Evolutionary conservation across 2,329 filamentous ascomycete genomes (phyloP), one percentile per base, ranked within the genome.

Genomic region (Alternaria solani): DNA sequence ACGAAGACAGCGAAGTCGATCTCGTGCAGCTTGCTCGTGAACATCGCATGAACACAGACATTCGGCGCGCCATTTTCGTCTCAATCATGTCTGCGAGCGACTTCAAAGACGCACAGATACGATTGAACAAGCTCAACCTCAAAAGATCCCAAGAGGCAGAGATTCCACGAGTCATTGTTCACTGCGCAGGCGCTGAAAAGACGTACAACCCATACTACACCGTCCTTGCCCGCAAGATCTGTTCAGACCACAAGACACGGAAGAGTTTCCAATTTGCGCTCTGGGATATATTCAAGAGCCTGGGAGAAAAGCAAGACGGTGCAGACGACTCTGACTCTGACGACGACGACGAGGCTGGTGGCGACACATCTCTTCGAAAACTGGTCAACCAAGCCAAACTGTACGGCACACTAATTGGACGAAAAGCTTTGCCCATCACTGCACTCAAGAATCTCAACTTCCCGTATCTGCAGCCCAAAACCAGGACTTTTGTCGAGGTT

Each of bases 121-220:
- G 93, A 18, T 84, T 97, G 7, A 82, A 89, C 60, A 96, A 96
- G 75, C 86, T 99, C 9, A 89, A 89, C 36, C 84, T 99, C 47
- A 97, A 95, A 80, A 92, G 89, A 68, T 87, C 92, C 18, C 93
- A 97, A 72, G 89, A 95, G 66, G 86, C 89, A 25, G 94, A 98
- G 75, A 91, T 98, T 32, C 90, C 94, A 0, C 88, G 91, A 53
- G 94, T 99, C 18, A 83, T 99, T 28, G 85, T 97, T 8, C 93
- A 95, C 68, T 97, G 94, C 74, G 89, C 90, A 1, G 92, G 92
- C 43, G 90, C 91, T 3, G 95, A 98, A 79, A 84, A 89, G 57
- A 84, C 85, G 0, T 96, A 97, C 79, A 99, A 99, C 71, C 92
- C 91, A 0, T 99, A 96, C 80, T 99, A 99, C 75, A 91, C 92